Percentiles rank a stretch among this genome's conserved stretches.
These are phyloP conservation scores for Solanum neorickii DNA, from an alignment of 257 asterid genomes.

Conservation along the genomic window DNA sequence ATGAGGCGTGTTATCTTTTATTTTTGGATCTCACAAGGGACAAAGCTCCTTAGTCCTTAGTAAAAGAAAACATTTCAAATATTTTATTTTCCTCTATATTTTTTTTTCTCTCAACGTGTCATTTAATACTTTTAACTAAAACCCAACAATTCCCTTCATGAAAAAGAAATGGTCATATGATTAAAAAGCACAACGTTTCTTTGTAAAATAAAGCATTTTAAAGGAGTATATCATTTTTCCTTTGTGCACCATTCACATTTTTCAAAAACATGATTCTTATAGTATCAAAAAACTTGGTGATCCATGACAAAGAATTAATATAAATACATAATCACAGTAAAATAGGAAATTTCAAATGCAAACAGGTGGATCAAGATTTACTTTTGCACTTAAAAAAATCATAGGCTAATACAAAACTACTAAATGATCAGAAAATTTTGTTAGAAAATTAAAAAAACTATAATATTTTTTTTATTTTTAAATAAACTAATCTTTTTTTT, in stretches of 20 bases:
- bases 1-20: not conserved
- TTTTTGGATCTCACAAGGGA: not conserved
- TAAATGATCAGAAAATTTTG: too few species aligned
- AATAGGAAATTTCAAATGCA: not conserved
- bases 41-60: not conserved
- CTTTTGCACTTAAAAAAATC: not conserved
- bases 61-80: not conserved
- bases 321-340: not conserved
- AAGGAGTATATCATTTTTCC: not conserved
- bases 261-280: too few species aligned
- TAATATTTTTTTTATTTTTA: too few species aligned
- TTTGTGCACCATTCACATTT: not conserved
- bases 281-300: too few species aligned
- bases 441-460: too few species aligned
- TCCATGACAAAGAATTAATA: not conserved
- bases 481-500: too few species aligned
- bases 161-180: not conserved
- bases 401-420: not conserved
- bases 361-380: not conserved
- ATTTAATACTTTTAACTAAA: not conserved
- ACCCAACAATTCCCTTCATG: not conserved
- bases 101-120: not conserved
- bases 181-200: not conserved
- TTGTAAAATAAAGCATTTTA: not conserved
- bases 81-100: not conserved